A percentile compares a stretch with the other conserved stretches of the same genome.
These are phyloP conservation scores for Yamadazyma mexicana DNA, from an alignment of 1,139 yeast genomes.

Conservation along the genomic window DNA sequence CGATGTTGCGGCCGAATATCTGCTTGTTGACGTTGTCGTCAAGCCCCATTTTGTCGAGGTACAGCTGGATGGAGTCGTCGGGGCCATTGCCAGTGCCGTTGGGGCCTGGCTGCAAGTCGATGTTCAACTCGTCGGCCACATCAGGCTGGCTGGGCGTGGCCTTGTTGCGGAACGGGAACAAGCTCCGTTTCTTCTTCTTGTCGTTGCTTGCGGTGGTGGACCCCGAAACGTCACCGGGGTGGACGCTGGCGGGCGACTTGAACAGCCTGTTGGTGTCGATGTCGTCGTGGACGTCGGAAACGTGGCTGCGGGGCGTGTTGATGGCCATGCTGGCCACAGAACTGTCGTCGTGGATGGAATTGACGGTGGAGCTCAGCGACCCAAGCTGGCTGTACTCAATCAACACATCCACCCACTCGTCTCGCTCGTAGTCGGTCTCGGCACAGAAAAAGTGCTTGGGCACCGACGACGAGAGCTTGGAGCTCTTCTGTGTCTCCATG, in stretches of 20 bases:
- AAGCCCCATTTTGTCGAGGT: slow-evolving; percentile 40
- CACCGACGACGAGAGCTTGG: slow-evolving; percentile 50
- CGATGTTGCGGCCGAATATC: slow-evolving; percentile 69
- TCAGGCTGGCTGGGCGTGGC: slow-evolving; percentile 7
- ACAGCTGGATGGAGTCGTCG: slow-evolving; percentile 32
- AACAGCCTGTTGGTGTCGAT: slow-evolving; percentile 11
- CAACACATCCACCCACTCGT: slow-evolving; percentile 68
- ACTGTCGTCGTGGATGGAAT: slow-evolving; percentile 6
- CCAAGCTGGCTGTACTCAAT: slow-evolving; percentile 38
- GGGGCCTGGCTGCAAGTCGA: no score
- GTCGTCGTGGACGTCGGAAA: slow-evolving; percentile 18
- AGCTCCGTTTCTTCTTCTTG: slow-evolving; percentile 52
- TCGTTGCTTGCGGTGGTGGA: slow-evolving; percentile 23
- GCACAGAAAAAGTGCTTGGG: slow-evolving; percentile 78
- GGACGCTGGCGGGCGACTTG: slow-evolving; percentile 14
- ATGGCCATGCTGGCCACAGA: background rate
- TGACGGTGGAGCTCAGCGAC: slow-evolving; percentile 8
- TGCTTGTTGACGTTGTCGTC: slow-evolving; percentile 33
- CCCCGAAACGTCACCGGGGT: slow-evolving; percentile 4
- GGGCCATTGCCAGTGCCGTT: background rate
- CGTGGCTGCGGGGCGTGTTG: slow-evolving; percentile 7
- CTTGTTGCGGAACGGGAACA: slow-evolving; percentile 57
- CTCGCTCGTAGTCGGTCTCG: slow-evolving; percentile 78
- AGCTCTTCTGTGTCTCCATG: slow-evolving; percentile 59
- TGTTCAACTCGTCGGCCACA: slow-evolving; percentile 6